These are phyloP conservation scores for Ophiostoma sp. DNA, from an alignment of 2,329 filamentous ascomycete species.

Conservation along the genomic window DNA sequence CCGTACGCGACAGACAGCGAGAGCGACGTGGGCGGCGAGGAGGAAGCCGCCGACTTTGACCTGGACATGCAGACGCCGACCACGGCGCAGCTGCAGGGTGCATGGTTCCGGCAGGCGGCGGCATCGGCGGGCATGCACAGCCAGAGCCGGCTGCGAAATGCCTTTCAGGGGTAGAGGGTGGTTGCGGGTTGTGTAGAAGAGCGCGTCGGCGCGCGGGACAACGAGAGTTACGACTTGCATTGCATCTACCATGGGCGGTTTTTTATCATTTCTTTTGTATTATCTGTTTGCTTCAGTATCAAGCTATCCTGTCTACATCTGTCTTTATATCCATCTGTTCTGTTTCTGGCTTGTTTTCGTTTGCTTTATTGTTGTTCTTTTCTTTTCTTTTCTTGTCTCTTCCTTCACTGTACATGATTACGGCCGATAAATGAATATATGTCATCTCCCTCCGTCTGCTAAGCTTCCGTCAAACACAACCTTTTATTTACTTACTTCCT, in stretches of 20 bases:
- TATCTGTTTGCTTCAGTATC: not conserved
- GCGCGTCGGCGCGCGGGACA: not conserved
- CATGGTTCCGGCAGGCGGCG: conserved; percentile 22
- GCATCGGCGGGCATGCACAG: conserved; percentile 31
- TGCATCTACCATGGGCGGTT: not conserved
- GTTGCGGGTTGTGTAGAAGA: not conserved
- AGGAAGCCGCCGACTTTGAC: conserved; percentile 18
- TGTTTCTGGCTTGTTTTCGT: not conserved
- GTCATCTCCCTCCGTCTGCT: not conserved
- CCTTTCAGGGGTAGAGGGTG: not conserved
- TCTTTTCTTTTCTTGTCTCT: not conserved
- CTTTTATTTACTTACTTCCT: not conserved
- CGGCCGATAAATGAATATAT: conserved; percentile 2
- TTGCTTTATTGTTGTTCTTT: not conserved
- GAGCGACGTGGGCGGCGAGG: conserved; percentile 14
- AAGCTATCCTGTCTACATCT: not conserved
- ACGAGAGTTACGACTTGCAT: not conserved
- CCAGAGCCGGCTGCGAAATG: not conserved
- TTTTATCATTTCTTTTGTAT: not conserved
- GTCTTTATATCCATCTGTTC: not conserved
- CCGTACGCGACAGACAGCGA: conserved; percentile 24
- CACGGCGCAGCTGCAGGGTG: conserved; percentile 21
- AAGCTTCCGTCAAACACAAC: too few species aligned
- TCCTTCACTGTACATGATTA: not conserved
- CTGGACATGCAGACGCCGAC: conserved; percentile 24